Conservation (phyloP, 495 filamentous ascomycete genomes). For the Hypomontagnella submonticulosa region DNA sequence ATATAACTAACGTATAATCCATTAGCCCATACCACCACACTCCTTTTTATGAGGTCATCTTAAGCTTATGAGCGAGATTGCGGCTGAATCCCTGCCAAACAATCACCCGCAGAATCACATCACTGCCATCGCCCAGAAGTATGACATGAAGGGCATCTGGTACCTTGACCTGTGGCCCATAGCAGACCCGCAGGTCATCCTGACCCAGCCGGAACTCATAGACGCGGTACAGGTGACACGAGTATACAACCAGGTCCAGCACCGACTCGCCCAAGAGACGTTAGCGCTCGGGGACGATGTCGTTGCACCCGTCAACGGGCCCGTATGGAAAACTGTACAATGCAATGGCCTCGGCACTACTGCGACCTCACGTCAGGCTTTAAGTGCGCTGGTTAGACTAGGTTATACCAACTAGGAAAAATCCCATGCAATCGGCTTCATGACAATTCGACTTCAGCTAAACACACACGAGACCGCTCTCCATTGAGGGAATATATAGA, state of each 20-base stretch:
- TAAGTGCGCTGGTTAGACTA: no score
- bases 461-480: no score
- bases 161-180: slow-evolving; percentile 46
- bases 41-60: slow-evolving; percentile 24
- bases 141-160: slow-evolving; percentile 39
- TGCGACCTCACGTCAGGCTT: slow-evolving; percentile 22
- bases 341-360: slow-evolving; percentile 40
- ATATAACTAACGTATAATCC: no score
- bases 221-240: slow-evolving; percentile 28
- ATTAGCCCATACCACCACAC: slow-evolving; percentile 22
- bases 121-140: slow-evolving; percentile 20
- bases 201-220: slow-evolving; percentile 30
- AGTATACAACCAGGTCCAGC: slow-evolving; percentile 24
- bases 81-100: slow-evolving; percentile 11
- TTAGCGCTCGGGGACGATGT: slow-evolving; percentile 28
- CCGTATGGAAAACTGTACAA: slow-evolving; percentile 42
- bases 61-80: slow-evolving; percentile 23
- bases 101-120: slow-evolving; percentile 11
- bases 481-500: no score
- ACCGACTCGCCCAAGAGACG: slow-evolving; percentile 13
- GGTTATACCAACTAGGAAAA: no score
- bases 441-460: no score
- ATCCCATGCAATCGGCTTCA: no score
- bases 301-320: slow-evolving; percentile 33
- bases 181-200: slow-evolving; percentile 36